Conservation (phyloP, 345 rosid genomes). For the Zanthoxylum bungeanum region DNA sequence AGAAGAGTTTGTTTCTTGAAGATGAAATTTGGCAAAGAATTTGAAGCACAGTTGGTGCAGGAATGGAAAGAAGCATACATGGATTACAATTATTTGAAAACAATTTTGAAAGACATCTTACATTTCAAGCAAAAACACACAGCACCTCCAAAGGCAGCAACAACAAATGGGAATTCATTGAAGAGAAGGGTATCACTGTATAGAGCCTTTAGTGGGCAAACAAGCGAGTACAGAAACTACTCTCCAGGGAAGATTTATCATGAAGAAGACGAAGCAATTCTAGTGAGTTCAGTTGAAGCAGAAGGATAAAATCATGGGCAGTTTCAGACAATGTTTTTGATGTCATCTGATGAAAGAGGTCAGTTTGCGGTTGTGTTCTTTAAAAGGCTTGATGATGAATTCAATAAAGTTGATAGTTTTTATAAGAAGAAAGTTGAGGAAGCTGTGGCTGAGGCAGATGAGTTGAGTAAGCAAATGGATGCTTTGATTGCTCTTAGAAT, state of each 20-base stretch:
- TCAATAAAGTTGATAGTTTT: constrained; percentile 58
- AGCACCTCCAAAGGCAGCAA: constrained; percentile 12
- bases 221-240: constrained; percentile 24
- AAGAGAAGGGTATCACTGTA: constrained; percentile 43
- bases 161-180: constrained; percentile 19
- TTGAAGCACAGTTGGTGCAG: constrained; percentile 62
- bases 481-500: constrained; percentile 72
- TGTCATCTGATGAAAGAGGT: constrained; percentile 54
- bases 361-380: constrained; percentile 57
- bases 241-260: constrained; percentile 20
- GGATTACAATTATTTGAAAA: constrained; percentile 67
- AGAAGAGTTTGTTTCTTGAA: neutral
- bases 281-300: constrained; percentile 32
- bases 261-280: constrained; percentile 54
- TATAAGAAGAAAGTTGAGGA: constrained; percentile 49
- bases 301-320: constrained; percentile 14
- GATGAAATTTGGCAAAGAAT: constrained; percentile 89
- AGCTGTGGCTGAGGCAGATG: constrained; percentile 61
- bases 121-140: constrained; percentile 20
- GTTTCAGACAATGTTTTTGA: constrained; percentile 49
- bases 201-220: constrained; percentile 79
- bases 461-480: constrained; percentile 67
- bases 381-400: constrained; percentile 57
- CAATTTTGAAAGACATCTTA: constrained; percentile 44
- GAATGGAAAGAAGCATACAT: constrained; percentile 89